phyloP scores from a whole-genome alignment of 2,329 filamentous ascomycete species.

The Bertia moriformis region DNA sequence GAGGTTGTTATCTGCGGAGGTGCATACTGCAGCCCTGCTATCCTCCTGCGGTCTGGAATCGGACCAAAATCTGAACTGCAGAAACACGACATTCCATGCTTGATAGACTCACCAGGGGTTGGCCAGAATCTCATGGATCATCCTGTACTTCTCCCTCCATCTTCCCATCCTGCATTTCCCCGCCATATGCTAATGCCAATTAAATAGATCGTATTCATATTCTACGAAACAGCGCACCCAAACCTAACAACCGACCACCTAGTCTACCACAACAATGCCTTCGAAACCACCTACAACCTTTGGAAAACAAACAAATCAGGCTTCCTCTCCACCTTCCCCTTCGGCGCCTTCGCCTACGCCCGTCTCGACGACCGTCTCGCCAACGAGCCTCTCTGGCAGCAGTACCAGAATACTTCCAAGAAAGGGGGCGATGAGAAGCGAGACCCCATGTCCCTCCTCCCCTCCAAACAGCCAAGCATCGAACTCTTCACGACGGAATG shows the following conservation, averaged over 20 bases:
- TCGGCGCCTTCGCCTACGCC: constrained; percentile 45
- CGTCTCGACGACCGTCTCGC: constrained; percentile 44
- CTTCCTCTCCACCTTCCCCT: constrained; percentile 44
- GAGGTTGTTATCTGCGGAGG: constrained; percentile 33
- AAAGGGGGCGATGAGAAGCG: constrained; percentile 31
- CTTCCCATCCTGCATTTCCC: not conserved
- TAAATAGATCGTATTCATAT: constrained; percentile 38
- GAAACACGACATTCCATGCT: constrained; percentile 23
- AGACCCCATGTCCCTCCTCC: constrained; percentile 46
- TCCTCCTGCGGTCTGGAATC: constrained; percentile 37
- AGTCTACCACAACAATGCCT: constrained; percentile 37
- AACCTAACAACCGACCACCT: constrained; percentile 38
- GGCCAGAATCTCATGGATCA: constrained; percentile 6
- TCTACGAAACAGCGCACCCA: constrained; percentile 38
- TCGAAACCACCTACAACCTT: constrained; percentile 31
- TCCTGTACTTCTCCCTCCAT: constrained; percentile 4
- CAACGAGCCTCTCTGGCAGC: constrained; percentile 38
- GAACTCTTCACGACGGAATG: constrained; percentile 50
- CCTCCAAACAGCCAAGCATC: constrained; percentile 38
- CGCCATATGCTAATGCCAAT: not conserved
- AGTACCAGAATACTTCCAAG: constrained; percentile 9
- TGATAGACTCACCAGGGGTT: constrained; percentile 21
- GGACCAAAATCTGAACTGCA: constrained; percentile 26
- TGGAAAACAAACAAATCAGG: constrained; percentile 45
- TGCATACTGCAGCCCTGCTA: constrained; percentile 30